A percentile compares a stretch with the other conserved stretches of the same genome.
Conservation (phyloP, 2,329 filamentous ascomycete genomes). For the Scortechinia acanthostroma region DNA sequence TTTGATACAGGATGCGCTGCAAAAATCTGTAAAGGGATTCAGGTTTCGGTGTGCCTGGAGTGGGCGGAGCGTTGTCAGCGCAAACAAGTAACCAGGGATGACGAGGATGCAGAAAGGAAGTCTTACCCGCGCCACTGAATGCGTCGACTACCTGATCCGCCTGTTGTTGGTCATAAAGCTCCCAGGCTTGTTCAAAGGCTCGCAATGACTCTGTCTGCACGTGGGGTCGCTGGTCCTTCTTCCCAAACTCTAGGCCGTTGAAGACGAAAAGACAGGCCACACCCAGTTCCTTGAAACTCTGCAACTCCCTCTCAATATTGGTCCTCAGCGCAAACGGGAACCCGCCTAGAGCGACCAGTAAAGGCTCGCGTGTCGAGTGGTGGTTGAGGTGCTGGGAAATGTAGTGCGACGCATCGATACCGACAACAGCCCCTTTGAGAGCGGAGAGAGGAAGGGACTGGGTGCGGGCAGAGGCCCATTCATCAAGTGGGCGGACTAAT, state of each 20-base stretch:
- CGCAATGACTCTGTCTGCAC: conserved; percentile 35
- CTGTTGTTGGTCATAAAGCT: conserved; percentile 53
- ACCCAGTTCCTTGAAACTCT: conserved; percentile 38
- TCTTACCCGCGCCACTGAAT: conserved; percentile 52
- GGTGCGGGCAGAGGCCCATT: not conserved
- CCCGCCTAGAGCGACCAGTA: conserved; percentile 59
- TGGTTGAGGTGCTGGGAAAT: conserved; percentile 48
- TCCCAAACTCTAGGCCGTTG: conserved; percentile 51
- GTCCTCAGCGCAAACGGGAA: conserved; percentile 51
- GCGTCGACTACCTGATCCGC: conserved; percentile 52
- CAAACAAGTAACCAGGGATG: not conserved
- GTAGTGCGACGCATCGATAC: conserved; percentile 60
- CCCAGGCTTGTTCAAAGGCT: conserved; percentile 51
- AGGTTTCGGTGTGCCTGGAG: not conserved
- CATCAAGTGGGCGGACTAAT: not conserved
- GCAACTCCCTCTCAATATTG: conserved; percentile 48
- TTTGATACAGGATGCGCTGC: not conserved
- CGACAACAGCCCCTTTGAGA: conserved; percentile 45
- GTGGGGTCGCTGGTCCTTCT: conserved; percentile 29
- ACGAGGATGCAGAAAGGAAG: not conserved
- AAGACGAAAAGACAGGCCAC: conserved; percentile 58
- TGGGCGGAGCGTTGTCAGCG: not conserved
- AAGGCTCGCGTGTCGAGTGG: conserved; percentile 47
- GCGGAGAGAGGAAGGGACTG: conserved; percentile 36
- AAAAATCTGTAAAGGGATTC: not conserved